Percentiles rank a stretch among this genome's conserved stretches.
Evolutionary conservation across 768 basidiomycete species (phyloP).

Genomic region (Scleroderma bovista): DNA sequence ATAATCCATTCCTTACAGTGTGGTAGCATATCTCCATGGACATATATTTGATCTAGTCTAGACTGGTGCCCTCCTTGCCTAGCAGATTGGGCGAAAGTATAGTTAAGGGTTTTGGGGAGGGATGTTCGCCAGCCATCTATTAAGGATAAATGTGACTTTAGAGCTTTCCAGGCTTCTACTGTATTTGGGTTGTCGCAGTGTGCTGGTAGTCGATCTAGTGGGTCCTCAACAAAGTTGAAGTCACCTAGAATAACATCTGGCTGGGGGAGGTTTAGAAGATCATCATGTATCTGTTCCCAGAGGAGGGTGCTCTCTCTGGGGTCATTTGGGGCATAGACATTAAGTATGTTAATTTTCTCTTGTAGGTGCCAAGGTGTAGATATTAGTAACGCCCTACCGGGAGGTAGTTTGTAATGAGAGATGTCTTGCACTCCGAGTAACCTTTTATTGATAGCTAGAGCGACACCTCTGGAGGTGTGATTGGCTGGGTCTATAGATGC

Average conservation of each 20-base stretch:
- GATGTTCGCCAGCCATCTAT: conserved; percentile 3
- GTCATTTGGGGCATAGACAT: conserved; percentile 34
- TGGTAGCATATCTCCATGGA: background rate
- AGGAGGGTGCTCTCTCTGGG: conserved; percentile 23
- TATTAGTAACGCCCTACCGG: conserved; percentile 25
- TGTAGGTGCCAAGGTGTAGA: conserved; percentile 14
- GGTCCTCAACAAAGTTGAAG: conserved; percentile 38
- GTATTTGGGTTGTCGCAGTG: conserved; percentile 11
- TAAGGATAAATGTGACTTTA: background rate
- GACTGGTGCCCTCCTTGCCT: conserved; percentile 8
- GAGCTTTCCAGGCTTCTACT: conserved; percentile 9
- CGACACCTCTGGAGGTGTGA: conserved; percentile 20
- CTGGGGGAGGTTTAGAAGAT: background rate
- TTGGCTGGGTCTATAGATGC: background rate
- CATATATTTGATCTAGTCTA: background rate
- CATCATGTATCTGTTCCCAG: conserved; percentile 18
- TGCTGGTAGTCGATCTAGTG: conserved; percentile 30
- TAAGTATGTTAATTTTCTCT: conserved; percentile 21
- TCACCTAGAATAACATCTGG: conserved; percentile 37
- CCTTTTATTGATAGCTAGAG: conserved; percentile 31
- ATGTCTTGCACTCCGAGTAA: conserved; percentile 5
- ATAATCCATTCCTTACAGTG: background rate
- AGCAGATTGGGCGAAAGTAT: background rate
- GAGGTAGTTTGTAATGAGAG: conserved; percentile 9
- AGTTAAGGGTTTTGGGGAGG: background rate